Conservation (phyloP, 164 flowering plant species). For the Piper betle region DNA sequence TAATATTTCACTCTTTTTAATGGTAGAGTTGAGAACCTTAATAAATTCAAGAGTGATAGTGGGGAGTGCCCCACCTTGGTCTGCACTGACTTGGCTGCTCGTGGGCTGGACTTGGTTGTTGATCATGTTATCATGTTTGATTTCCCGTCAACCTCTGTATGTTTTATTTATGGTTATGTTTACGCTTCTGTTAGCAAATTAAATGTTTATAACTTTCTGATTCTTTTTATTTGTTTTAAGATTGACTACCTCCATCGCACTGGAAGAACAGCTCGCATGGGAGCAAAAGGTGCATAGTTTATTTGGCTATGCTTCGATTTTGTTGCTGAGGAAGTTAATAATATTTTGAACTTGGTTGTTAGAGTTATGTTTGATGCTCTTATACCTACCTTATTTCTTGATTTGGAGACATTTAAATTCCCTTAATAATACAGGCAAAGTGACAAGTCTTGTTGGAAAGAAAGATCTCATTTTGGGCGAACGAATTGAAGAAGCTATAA, state of each 20-base stretch:
- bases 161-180: conserved; percentile 7
- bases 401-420: background rate
- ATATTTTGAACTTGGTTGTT: background rate
- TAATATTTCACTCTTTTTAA: background rate
- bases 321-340: background rate
- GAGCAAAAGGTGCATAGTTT: conserved; percentile 72
- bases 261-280: conserved; percentile 99
- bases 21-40: conserved; percentile 78
- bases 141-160: conserved; percentile 80
- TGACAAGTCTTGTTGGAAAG: conserved; percentile 81
- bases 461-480: conserved; percentile 49
- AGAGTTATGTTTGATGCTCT: background rate
- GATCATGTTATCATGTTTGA: conserved; percentile 99
- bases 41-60: conserved; percentile 72
- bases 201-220: background rate
- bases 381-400: background rate
- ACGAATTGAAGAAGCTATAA: conserved; percentile 76
- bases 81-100: conserved; percentile 95
- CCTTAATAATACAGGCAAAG: conserved; percentile 45
- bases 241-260: conserved; percentile 98
- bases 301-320: background rate
- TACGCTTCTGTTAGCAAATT: background rate
- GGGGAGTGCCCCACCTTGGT: conserved; percentile 96
- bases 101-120: conserved; percentile 96
- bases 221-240: conserved; percentile 25